Conservation (phyloP, 2,329 filamentous ascomycete species). For the Aspergillus sp. region DNA sequence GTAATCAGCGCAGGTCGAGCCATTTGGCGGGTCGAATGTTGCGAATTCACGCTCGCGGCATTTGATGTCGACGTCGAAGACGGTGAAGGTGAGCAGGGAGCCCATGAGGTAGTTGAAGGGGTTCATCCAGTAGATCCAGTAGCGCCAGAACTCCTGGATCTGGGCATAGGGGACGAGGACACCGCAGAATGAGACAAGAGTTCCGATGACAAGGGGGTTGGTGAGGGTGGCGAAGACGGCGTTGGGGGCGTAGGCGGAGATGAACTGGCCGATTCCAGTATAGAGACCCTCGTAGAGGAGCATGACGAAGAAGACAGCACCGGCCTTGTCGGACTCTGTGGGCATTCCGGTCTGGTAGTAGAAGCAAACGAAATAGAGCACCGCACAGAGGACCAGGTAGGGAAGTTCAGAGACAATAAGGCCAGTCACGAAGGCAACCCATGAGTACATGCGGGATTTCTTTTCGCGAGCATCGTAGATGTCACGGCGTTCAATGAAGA, state of each 20-base stretch:
- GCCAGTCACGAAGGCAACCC: conserved; percentile 73
- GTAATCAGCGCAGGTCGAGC: conserved; percentile 63
- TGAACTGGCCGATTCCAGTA: conserved; percentile 75
- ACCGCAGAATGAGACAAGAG: conserved; percentile 37
- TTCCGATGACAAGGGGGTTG: conserved; percentile 71
- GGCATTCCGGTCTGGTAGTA: conserved; percentile 69
- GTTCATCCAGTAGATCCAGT: conserved; percentile 39
- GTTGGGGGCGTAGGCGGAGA: conserved; percentile 72
- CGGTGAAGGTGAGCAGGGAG: conserved; percentile 32
- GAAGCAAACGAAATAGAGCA: conserved; percentile 73
- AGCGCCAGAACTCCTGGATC: conserved; percentile 38
- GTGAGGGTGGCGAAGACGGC: conserved; percentile 72
- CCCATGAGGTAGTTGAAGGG: conserved; percentile 39
- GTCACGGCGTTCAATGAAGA: conserved; percentile 70
- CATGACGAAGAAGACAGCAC: conserved; percentile 69
- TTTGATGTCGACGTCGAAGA: conserved; percentile 29
- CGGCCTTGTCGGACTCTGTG: conserved; percentile 38
- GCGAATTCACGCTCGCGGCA: conserved; percentile 34
- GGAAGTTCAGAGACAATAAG: conserved; percentile 73
- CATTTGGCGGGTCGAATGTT: conserved; percentile 38
- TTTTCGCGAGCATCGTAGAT: conserved; percentile 71
- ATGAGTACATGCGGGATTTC: conserved; percentile 73
- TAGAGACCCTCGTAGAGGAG: conserved; percentile 75
- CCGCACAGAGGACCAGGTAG: conserved; percentile 63
- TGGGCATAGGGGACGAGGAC: conserved; percentile 36